A percentile compares a stretch with the other conserved stretches of the same genome.
Conservation (phyloP, 306 rosid genomes). For the Chamaecrista fasciculata region DNA sequence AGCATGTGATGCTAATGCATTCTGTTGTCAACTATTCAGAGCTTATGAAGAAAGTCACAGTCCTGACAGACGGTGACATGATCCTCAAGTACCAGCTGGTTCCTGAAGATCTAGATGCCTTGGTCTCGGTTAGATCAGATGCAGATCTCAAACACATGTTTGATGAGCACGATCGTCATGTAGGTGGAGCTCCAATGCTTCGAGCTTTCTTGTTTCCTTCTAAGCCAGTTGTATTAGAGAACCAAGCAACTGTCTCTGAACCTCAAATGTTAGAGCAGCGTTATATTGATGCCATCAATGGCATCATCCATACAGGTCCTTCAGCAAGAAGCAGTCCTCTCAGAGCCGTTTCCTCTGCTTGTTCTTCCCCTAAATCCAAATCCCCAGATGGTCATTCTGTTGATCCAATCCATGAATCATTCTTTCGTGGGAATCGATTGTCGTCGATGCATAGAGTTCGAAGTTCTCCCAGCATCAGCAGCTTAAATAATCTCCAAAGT, state of each 20-base stretch:
- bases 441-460: conserved; percentile 49
- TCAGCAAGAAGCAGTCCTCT: conserved; percentile 3
- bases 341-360: conserved; percentile 37
- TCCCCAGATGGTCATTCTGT: conserved; percentile 53
- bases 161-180: conserved; percentile 59
- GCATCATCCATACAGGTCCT: conserved; percentile 38
- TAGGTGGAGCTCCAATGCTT: conserved; percentile 39
- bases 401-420: conserved; percentile 27
- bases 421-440: background rate
- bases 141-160: conserved; percentile 83
- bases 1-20: background rate
- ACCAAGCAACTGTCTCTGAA: conserved; percentile 31
- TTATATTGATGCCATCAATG: conserved; percentile 72
- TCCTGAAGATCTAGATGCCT: conserved; percentile 62
- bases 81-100: conserved; percentile 67
- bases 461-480: conserved; percentile 63
- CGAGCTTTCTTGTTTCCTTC: conserved; percentile 64
- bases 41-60: conserved; percentile 55
- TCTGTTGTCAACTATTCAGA: conserved; percentile 37
- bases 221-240: conserved; percentile 37
- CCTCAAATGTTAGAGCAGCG: conserved; percentile 58
- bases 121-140: conserved; percentile 57
- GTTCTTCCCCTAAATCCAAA: conserved; percentile 67
- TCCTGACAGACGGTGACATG: conserved; percentile 52
- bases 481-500: conserved; percentile 34